These are phyloP conservation scores for Cicer judaicum DNA, from an alignment of 306 rosid species.

Conservation along the genomic window DNA sequence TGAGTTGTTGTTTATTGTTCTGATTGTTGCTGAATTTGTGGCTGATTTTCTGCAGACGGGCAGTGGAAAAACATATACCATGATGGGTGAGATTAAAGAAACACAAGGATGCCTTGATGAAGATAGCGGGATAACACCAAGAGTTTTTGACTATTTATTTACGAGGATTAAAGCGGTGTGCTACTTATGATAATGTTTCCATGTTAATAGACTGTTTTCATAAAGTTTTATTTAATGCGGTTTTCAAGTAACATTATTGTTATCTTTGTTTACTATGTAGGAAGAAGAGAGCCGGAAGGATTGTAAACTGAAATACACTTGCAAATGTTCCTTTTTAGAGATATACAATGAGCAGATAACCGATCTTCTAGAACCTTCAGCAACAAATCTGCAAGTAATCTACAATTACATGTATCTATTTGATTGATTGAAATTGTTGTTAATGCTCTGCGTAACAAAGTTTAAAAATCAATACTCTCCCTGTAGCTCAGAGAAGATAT, in stretches of 20 bases:
- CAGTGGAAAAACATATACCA: constrained; percentile 95
- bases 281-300: constrained; percentile 79
- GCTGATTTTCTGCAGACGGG: constrained; percentile 75
- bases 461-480: constrained; percentile 34
- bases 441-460: constrained; percentile 2
- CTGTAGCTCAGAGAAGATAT: constrained; percentile 93
- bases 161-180: constrained; percentile 68
- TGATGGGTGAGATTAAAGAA: constrained; percentile 93
- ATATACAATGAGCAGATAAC: constrained; percentile 96
- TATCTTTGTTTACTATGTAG: constrained; percentile 50
- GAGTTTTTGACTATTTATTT: constrained; percentile 86
- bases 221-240: constrained; percentile 11
- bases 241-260: constrained; percentile 4
- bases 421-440: constrained; percentile 37
- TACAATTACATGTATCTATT: constrained; percentile 31
- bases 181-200: constrained; percentile 36
- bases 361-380: constrained; percentile 93
- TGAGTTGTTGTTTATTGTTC: constrained; percentile 27
- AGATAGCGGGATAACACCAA: constrained; percentile 87
- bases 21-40: constrained; percentile 41
- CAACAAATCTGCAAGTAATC: constrained; percentile 87
- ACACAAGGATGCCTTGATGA: constrained; percentile 65
- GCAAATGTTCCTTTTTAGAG: constrained; percentile 95
- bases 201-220: constrained; percentile 19
- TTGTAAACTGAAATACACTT: constrained; percentile 76